Evolutionary conservation across 305 asterid genomes (phyloP).

Genomic region (Rubia peregrina): DNA sequence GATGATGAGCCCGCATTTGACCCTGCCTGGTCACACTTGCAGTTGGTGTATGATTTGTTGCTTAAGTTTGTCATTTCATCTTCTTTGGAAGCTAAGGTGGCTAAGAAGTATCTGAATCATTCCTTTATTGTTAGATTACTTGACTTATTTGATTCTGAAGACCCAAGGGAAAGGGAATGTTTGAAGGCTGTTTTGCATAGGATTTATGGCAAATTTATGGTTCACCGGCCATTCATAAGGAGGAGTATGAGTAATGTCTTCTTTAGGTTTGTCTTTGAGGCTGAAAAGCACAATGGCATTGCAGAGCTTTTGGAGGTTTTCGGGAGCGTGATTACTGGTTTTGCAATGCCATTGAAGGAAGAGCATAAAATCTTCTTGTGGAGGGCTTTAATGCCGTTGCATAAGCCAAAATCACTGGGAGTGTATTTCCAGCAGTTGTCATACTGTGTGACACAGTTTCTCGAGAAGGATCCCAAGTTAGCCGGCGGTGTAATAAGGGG

Average conservation of each 20-base stretch:
- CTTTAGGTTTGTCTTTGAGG: constrained; percentile 57
- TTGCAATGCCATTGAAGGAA: constrained; percentile 77
- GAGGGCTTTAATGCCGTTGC: constrained; percentile 73
- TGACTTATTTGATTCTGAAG: constrained; percentile 76
- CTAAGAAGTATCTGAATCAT: constrained; percentile 69
- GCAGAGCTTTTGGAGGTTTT: constrained; percentile 77
- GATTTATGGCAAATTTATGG: constrained; percentile 78
- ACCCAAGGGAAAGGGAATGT: constrained; percentile 84
- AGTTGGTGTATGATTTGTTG: constrained; percentile 67
- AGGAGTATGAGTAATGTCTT: constrained; percentile 62
- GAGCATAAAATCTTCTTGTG: constrained; percentile 77
- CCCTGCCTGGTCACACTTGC: constrained; percentile 82
- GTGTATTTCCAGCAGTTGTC: constrained; percentile 70
- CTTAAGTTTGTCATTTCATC: constrained; percentile 61
- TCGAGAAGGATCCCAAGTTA: constrained; percentile 80
- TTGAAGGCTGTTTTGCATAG: constrained; percentile 72
- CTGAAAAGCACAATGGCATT: constrained; percentile 69
- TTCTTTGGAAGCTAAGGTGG: constrained; percentile 58
- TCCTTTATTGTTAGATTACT: constrained; percentile 51
- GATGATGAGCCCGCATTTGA: constrained; percentile 68
- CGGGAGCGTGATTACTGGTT: constrained; percentile 82
- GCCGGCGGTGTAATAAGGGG: constrained; percentile 60
- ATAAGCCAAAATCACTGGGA: constrained; percentile 73
- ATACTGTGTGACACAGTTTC: constrained; percentile 64
- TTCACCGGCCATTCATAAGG: constrained; percentile 70